phyloP scores from a whole-genome alignment of 345 rosid species.

The Camelina sativa region DNA sequence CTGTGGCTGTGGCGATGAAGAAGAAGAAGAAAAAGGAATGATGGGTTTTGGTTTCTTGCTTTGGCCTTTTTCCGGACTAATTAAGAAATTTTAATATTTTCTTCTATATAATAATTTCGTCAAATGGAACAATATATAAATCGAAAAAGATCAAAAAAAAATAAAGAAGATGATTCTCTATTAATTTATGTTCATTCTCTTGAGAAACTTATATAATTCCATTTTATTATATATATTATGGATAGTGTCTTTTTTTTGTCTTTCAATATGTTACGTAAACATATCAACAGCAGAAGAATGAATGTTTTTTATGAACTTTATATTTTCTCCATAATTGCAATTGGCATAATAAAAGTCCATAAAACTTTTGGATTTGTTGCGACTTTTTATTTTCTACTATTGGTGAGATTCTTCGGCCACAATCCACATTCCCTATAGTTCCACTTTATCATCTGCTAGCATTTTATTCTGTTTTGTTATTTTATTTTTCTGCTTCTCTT shows the following conservation, averaged over 20 bases:
- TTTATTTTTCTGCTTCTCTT: not conserved
- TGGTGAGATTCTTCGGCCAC: conserved; percentile 13
- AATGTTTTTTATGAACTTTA: conserved; percentile 6
- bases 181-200: conserved; percentile 8
- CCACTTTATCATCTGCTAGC: not conserved
- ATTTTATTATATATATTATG: not conserved
- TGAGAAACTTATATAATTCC: not conserved
- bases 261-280: conserved; percentile 21
- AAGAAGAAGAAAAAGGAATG: conserved; percentile 27
- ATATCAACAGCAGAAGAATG: not conserved
- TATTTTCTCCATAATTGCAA: conserved; percentile 23
- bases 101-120: not conserved
- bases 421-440: not conserved
- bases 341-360: conserved; percentile 1
- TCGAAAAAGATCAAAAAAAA: too few species aligned
- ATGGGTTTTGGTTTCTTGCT: conserved; percentile 35
- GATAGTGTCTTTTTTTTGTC: conserved; percentile 15
- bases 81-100: not conserved
- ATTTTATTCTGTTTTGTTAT: conserved; percentile 2
- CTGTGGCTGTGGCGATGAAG: conserved; percentile 32
- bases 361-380: conserved; percentile 9
- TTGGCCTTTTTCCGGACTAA: conserved; percentile 20
- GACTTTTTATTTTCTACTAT: conserved; percentile 15
- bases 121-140: not conserved
- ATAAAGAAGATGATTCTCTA: not conserved